These are phyloP conservation scores for Datisca glomerata DNA, from an alignment of 306 rosid species.

Conservation along the genomic window DNA sequence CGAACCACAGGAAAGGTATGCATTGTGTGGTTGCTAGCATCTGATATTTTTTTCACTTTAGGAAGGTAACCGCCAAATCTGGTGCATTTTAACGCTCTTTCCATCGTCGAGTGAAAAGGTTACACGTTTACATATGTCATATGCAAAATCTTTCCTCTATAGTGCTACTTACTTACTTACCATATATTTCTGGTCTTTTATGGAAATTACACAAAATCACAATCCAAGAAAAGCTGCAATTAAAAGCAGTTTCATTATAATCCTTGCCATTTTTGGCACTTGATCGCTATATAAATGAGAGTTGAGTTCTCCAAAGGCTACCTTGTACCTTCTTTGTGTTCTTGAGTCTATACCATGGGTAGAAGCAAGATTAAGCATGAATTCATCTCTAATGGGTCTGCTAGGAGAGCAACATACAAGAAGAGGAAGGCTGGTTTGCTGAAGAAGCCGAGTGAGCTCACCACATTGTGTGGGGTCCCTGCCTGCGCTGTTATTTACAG, in stretches of 20 bases:
- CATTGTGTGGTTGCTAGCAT: too few species aligned
- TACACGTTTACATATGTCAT: too few species aligned
- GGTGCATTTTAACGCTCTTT: too few species aligned
- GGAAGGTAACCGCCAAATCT: too few species aligned
- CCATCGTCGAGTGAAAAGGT: too few species aligned
- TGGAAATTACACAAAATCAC: not conserved
- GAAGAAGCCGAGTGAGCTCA: not conserved
- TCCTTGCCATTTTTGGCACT: not conserved
- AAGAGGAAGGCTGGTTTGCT: conserved; percentile 3
- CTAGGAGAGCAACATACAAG: conserved; percentile 4
- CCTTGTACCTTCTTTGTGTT: too few species aligned
- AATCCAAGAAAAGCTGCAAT: not conserved
- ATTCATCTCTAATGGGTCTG: conserved; percentile 3
- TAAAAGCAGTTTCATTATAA: not conserved
- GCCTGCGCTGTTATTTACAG: conserved; percentile 5
- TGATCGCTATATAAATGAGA: not conserved
- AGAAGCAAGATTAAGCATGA: conserved; percentile 4
- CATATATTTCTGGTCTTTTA: not conserved
- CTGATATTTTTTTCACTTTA: too few species aligned
- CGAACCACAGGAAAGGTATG: too few species aligned
- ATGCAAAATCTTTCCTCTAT: too few species aligned
- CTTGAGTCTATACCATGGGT: conserved; percentile 1
- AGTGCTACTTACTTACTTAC: not conserved
- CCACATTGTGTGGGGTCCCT: conserved; percentile 4
- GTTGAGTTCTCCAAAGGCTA: not conserved